A percentile compares a stretch with the other conserved stretches of the same genome.
phyloP scores from a whole-genome alignment of 164 flowering plant genomes.

The Magnolia kwangsiensis region DNA sequence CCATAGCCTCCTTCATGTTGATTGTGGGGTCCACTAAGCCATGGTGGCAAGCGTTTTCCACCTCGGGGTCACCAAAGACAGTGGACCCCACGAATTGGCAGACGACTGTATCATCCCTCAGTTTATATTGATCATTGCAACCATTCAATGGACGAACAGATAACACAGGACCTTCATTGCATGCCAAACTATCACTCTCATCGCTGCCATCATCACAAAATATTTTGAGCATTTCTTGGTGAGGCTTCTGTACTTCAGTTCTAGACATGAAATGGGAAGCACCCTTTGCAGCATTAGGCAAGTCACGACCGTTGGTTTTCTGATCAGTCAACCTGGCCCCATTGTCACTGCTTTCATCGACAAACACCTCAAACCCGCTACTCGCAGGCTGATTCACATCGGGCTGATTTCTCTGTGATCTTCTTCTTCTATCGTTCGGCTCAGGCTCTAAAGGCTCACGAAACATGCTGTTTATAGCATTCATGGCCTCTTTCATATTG shows the following conservation, averaged over 20 bases:
- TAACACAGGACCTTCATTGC: not conserved
- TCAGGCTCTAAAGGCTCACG: constrained; percentile 69
- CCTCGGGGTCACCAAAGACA: constrained; percentile 61
- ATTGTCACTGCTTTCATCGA: constrained; percentile 48
- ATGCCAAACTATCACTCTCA: constrained; percentile 11
- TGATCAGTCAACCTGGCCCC: constrained; percentile 16
- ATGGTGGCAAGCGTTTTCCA: constrained; percentile 94
- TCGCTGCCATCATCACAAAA: constrained; percentile 38
- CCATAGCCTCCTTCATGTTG: constrained; percentile 95
- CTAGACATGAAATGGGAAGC: not conserved
- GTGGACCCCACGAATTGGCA: constrained; percentile 84
- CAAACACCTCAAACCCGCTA: constrained; percentile 47
- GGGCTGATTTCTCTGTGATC: constrained; percentile 29
- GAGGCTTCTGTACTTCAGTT: constrained; percentile 20
- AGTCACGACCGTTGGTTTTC: constrained; percentile 14
- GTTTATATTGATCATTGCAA: constrained; percentile 28
- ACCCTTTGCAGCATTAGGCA: not conserved
- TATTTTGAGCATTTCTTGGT: constrained; percentile 48
- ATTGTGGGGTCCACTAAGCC: constrained; percentile 93
- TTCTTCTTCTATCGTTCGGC: constrained; percentile 30
- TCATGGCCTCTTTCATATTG: constrained; percentile 87
- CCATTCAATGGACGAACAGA: constrained; percentile 41
- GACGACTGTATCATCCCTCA: constrained; percentile 76
- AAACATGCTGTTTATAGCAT: constrained; percentile 86
- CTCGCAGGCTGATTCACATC: constrained; percentile 25